Conservation (phyloP, 345 rosid genomes). For the Hibiscus trionum region DNA sequence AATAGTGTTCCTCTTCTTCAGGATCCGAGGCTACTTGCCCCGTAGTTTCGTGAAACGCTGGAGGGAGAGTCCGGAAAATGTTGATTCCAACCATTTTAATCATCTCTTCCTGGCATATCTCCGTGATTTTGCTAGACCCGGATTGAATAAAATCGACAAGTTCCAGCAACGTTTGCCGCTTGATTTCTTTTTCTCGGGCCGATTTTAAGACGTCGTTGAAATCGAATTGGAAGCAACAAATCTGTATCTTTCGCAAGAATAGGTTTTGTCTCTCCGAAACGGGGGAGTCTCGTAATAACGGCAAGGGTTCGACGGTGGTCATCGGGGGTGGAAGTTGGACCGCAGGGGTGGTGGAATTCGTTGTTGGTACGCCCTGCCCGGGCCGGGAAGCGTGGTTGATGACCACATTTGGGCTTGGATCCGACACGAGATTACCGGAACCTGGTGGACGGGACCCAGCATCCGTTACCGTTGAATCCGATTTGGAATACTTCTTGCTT, state of each 20-base stretch:
- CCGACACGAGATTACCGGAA: conserved; percentile 32
- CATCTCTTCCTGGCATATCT: conserved; percentile 75
- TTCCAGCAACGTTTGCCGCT: conserved; percentile 68
- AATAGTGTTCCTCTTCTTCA: conserved; percentile 77
- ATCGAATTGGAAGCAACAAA: conserved; percentile 77
- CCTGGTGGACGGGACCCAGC: conserved; percentile 32
- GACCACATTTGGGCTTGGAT: conserved; percentile 37
- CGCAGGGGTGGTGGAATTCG: conserved; percentile 16
- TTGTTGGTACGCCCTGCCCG: conserved; percentile 7
- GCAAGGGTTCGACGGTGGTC: conserved; percentile 60
- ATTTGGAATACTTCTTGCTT: conserved; percentile 63
- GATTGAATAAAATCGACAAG: conserved; percentile 76
- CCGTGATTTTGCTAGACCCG: conserved; percentile 59
- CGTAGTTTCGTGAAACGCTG: conserved; percentile 67
- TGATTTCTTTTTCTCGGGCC: conserved; percentile 73
- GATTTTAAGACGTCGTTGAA: conserved; percentile 45
- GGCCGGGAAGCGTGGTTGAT: conserved; percentile 66
- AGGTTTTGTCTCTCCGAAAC: conserved; percentile 52
- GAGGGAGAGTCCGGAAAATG: conserved; percentile 69
- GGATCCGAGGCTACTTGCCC: conserved; percentile 70
- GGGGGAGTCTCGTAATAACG: conserved; percentile 54
- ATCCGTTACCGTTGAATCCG: conserved; percentile 43
- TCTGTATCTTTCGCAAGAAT: conserved; percentile 62
- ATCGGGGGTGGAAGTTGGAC: conserved; percentile 35
- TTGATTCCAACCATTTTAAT: conserved; percentile 59